Percentiles rank a stretch among this genome's conserved stretches.
phyloP scores from a whole-genome alignment of 2,329 filamentous ascomycete genomes.

The Colletotrichum limetticola region DNA sequence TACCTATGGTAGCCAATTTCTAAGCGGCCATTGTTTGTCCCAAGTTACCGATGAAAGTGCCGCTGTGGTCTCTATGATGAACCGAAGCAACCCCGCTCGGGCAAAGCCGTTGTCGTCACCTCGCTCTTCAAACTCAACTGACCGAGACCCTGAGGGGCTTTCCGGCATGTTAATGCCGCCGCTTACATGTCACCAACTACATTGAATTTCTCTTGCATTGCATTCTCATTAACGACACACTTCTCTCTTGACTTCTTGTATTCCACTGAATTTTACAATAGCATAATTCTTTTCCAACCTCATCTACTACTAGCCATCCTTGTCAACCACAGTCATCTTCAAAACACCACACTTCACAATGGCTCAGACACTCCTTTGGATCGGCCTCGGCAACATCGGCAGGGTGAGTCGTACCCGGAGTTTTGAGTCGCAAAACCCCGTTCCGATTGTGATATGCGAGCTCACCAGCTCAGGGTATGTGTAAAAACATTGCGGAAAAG shows the following conservation, averaged over 20 bases:
- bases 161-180: constrained; percentile 6
- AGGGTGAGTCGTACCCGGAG: constrained; percentile 62
- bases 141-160: neutral
- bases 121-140: neutral
- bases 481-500: constrained; percentile 84
- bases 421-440: constrained; percentile 17
- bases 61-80: neutral
- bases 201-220: neutral
- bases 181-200: constrained; percentile 3
- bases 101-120: neutral
- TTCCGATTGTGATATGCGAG: constrained; percentile 31
- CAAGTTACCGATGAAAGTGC: neutral
- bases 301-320: neutral
- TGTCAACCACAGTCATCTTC: too few species aligned
- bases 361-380: constrained; percentile 75
- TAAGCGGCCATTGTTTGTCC: too few species aligned
- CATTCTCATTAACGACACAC: neutral
- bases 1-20: too few species aligned
- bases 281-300: neutral
- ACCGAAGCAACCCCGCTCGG: constrained; percentile 2
- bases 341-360: constrained; percentile 46
- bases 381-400: constrained; percentile 91
- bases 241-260: neutral
- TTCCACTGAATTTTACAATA: neutral
- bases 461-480: constrained; percentile 73